Conservation (phyloP, 164 flowering plant species). For the Liquidambar formosana region DNA sequence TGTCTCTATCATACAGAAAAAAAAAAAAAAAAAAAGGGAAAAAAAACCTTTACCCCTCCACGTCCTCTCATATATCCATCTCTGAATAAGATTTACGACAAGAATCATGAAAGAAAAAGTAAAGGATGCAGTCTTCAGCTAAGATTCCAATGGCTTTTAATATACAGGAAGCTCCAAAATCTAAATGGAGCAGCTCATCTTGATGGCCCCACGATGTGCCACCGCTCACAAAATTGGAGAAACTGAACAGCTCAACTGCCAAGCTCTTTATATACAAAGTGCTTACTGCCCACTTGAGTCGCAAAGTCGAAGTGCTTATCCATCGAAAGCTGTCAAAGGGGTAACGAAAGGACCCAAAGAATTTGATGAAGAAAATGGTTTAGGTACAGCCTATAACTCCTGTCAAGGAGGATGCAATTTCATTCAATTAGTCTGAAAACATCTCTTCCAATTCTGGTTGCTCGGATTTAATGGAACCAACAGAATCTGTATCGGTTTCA, state of each 20-base stretch:
- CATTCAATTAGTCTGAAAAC: conserved; percentile 55
- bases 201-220: neutral
- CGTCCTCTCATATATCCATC: neutral
- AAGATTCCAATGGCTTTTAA: neutral
- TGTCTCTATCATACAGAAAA: neutral
- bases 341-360: conserved; percentile 14
- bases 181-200: neutral
- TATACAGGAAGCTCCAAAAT: neutral
- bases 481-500: conserved; percentile 28
- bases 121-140: neutral
- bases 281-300: neutral
- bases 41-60: neutral
- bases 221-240: neutral
- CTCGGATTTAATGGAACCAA: conserved; percentile 27
- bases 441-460: conserved; percentile 67
- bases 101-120: no score
- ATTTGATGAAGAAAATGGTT: conserved; percentile 23
- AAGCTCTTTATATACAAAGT: neutral
- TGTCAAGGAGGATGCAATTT: neutral
- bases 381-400: conserved; percentile 7
- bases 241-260: neutral
- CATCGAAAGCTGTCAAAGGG: neutral
- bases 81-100: neutral
- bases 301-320: neutral
- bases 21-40: neutral